Conservation (phyloP, 768 basidiomycete genomes). For the Pholiota conissans region DNA sequence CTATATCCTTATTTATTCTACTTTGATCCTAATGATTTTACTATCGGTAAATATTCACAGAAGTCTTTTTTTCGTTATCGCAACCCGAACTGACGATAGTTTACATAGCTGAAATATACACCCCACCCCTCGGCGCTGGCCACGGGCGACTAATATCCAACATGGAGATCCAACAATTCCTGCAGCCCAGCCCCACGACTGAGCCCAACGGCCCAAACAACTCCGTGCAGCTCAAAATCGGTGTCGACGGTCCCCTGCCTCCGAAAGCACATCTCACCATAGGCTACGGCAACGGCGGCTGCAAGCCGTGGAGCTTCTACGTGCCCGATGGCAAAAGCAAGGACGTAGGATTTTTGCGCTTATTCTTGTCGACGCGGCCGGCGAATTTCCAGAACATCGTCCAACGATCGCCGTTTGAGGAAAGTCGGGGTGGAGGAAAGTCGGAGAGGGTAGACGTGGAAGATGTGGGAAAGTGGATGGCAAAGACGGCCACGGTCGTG, state of each 20-base stretch:
- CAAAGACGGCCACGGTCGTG: not conserved
- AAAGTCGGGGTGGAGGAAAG: not conserved
- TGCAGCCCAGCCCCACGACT: not conserved
- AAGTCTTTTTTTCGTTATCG: no score
- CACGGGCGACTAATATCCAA: slow-evolving; percentile 14
- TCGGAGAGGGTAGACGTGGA: slow-evolving; percentile 12
- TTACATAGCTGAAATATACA: slow-evolving; percentile 26
- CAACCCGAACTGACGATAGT: not conserved
- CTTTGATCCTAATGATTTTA: slow-evolving; percentile 40
- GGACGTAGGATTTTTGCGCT: slow-evolving; percentile 44
- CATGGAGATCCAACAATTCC: not conserved
- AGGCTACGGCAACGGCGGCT: slow-evolving; percentile 40
- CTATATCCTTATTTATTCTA: slow-evolving; percentile 42
- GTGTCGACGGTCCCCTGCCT: slow-evolving; percentile 26
- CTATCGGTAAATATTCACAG: no score
- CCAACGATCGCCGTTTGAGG: slow-evolving; percentile 31
- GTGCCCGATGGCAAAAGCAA: slow-evolving; percentile 28
- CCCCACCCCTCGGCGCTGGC: slow-evolving; percentile 28
- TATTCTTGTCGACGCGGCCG: slow-evolving; percentile 38
- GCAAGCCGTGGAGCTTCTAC: slow-evolving; percentile 29
- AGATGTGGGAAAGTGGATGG: not conserved
- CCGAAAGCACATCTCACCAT: slow-evolving; percentile 29
- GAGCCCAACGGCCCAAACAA: not conserved
- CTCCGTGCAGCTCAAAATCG: not conserved
- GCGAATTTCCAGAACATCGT: slow-evolving; percentile 33